Evolutionary conservation across 352 stramenopile genomes (phyloP), one percentile per base, ranked within the genome.

Genomic region (Phytophthora hybrid): DNA sequence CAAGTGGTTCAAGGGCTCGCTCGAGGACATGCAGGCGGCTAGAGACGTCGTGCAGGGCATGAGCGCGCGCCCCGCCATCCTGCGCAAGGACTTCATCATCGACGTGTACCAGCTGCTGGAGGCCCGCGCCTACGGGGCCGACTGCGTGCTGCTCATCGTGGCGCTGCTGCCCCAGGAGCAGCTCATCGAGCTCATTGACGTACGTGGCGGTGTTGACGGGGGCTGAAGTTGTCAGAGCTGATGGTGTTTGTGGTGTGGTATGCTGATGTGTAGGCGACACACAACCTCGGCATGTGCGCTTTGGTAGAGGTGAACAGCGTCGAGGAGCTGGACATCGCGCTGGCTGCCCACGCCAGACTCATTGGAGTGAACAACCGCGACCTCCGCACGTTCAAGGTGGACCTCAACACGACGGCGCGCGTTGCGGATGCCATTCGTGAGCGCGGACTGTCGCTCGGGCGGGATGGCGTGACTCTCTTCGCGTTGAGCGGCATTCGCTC

Each of bases 281-380:
- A 92, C 52, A 88, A 85, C 23, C 87, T 99, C 19, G 93, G 93
- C 49, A 99, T 99, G 93, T 96, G 98, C 77, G 97, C 98, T 31
- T 81, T 99, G n/a, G 98, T 99, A 0, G 98, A 99, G 84, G 97
- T 99, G 26, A 98, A 99, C 82, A 98, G 91, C 46, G 82, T 98
- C 34, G 76, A 89, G 13, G 97, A 99, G 88, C 90, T 99, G 21
- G 87, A 98, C 70, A 89, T 99, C 14, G 98, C 98, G 6, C 73
- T 99, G 3, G 58, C 90, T 14, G 93, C 93, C 6, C 93, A 94
- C 49, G 96, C 97, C 3, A 91, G 82, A 29, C 91, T 99, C 5
- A 98, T 99, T 77, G 98, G 98, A 23, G 97, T 99, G 9, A 99
- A 99, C 80, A 99, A 99, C 89, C 94, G 98, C 47, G 98, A 99